Conservation (phyloP, 2,329 filamentous ascomycete genomes). For the Cytospora leucostoma region DNA sequence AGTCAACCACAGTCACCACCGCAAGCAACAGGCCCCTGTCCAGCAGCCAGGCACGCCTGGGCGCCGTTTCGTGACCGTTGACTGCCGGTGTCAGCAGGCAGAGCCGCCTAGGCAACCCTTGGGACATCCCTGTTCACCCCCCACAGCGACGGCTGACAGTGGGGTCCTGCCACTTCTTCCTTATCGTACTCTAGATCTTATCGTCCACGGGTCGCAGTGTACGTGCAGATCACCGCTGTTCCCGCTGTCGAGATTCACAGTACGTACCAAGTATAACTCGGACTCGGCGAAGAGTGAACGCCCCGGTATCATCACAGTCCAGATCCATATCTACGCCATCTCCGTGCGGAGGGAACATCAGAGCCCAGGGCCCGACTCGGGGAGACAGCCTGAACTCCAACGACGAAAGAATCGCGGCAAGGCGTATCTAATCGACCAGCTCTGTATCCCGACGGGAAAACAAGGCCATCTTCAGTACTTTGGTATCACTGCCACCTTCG, state of each 20-base stretch:
- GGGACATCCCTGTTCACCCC: slow-evolving; percentile 1
- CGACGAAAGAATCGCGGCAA: not conserved
- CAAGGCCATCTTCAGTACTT: not conserved
- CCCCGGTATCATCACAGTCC: not conserved
- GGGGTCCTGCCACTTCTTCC: not conserved
- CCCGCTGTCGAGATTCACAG: not conserved
- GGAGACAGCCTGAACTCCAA: not conserved
- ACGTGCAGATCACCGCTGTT: not conserved
- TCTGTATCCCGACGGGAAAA: not conserved
- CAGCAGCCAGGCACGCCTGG: not conserved
- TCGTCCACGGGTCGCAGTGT: not conserved
- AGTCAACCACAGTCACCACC: not conserved
- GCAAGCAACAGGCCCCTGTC: not conserved
- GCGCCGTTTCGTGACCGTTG: not conserved
- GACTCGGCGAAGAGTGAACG: not conserved
- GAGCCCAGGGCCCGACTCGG: not conserved
- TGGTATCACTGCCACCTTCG: not conserved
- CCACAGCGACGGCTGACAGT: not conserved
- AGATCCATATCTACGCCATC: not conserved
- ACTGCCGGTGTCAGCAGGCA: slow-evolving; percentile 16
- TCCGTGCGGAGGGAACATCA: not conserved
- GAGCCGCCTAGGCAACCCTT: not conserved
- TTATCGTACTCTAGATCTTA: slow-evolving; percentile 18
- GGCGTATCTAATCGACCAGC: too few relatives aligned
- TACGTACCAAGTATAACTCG: not conserved